Conservation (phyloP, 805 yeast species). For the Ogataea trehalophila region DNA sequence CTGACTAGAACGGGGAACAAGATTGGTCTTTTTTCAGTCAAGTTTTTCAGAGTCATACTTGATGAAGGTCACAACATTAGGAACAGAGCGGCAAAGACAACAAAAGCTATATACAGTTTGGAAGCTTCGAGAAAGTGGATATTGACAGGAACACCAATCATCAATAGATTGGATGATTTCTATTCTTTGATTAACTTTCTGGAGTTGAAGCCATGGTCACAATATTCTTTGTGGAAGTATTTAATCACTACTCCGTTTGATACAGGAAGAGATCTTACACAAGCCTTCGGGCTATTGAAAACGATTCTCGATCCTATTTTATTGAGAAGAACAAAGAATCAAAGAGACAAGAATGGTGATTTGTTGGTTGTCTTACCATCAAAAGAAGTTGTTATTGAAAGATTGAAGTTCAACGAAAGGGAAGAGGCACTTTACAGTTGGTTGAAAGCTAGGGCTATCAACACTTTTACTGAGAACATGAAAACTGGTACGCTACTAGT, state of each 20-base stretch:
- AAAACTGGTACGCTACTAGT: conserved; percentile 63
- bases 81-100: conserved; percentile 71
- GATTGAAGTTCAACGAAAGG: conserved; percentile 56
- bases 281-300: conserved; percentile 80
- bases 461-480: conserved; percentile 54
- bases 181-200: conserved; percentile 72
- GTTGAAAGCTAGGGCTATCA: conserved; percentile 62
- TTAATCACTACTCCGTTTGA: conserved; percentile 83
- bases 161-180: conserved; percentile 81
- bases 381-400: conserved; percentile 67
- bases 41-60: conserved; percentile 63
- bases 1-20: conserved; percentile 28
- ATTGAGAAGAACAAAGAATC: conserved; percentile 78
- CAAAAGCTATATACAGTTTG: conserved; percentile 71
- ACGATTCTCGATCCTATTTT: conserved; percentile 79
- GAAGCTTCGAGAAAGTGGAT: conserved; percentile 70
- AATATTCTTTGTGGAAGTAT: conserved; percentile 79
- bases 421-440: conserved; percentile 66
- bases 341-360: conserved; percentile 69
- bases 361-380: conserved; percentile 73
- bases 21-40: conserved; percentile 63
- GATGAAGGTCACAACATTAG: conserved; percentile 92
- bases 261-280: conserved; percentile 52
- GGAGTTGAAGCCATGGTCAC: conserved; percentile 85
- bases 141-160: conserved; percentile 90